Base-by-base conservation (phyloP, 495 filamentous ascomycete species). In the Pyrenula aspistea region DNA sequence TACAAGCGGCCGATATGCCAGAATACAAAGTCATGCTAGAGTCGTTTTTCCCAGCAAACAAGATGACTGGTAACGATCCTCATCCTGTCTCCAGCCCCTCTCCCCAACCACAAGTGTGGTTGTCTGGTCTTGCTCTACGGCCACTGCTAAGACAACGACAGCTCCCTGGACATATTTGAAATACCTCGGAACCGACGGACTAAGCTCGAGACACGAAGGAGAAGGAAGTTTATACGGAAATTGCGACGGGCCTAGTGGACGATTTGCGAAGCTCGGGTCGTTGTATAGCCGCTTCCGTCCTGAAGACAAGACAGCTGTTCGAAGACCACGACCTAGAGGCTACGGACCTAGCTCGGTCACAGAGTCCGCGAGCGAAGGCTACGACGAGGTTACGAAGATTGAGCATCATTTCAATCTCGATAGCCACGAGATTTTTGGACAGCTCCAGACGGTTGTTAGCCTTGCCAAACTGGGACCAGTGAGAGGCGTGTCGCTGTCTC, bases 41-140 rank as follows among this genome's bases (percentile, higher is more conserved):
- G 73, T 88, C 85, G 71, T 90, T 83, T 63, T 86, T 86, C 59
- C 88, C 88, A 0, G 80, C 73, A 59, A 80, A 78, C n/a, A 84
- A 81, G 65, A 69, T 86, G 24, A 82, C n/a, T n/a, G n/a, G n/a
- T n/a, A n/a, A n/a, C n/a, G n/a, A n/a, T n/a, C n/a, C n/a, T n/a
- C n/a, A n/a, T n/a, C n/a, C n/a, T n/a, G n/a, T n/a, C n/a, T n/a
- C n/a, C n/a, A n/a, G n/a, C n/a, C n/a, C n/a, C n/a, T n/a, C n/a
- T n/a, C n/a, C n/a, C n/a, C n/a, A n/a, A n/a, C n/a, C n/a, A n/a
- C n/a, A n/a, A n/a, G n/a, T n/a, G n/a, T n/a, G n/a, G n/a, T n/a
- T n/a, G n/a, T n/a, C n/a, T n/a, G n/a, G n/a, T n/a, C n/a, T n/a
- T n/a, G n/a, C n/a, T n/a, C n/a, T n/a, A n/a, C n/a, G n/a, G n/a